Percentiles rank a stretch among this genome's conserved stretches.
These are phyloP conservation scores for Fusarium citri DNA, from an alignment of 2,329 filamentous ascomycete genomes.

Conservation along the genomic window DNA sequence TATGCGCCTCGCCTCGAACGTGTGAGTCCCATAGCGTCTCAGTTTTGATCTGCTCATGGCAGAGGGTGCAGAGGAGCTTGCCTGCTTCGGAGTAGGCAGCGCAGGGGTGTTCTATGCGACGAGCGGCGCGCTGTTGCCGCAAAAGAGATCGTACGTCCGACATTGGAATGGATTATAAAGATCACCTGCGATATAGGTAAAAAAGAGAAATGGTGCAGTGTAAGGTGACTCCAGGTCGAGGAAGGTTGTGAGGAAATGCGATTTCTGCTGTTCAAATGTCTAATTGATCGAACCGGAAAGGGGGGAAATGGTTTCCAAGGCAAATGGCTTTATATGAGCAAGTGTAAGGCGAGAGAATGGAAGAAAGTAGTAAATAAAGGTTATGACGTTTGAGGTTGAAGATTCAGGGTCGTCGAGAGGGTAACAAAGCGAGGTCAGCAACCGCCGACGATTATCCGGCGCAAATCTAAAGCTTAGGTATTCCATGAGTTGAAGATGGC, in stretches of 20 bases:
- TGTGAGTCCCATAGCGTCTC: conserved; percentile 77
- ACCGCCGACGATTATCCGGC: conserved; percentile 49
- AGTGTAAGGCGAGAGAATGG: conserved; percentile 2
- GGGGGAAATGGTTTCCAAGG: neutral
- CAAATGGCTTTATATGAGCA: neutral
- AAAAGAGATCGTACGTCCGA: conserved; percentile 83
- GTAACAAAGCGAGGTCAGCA: conserved; percentile 33
- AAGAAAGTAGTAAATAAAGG: conserved; percentile 13
- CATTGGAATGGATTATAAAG: conserved; percentile 61
- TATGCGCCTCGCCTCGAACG: conserved; percentile 60
- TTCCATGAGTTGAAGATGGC: neutral
- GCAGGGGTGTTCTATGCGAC: conserved; percentile 77
- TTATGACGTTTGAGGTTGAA: conserved; percentile 27
- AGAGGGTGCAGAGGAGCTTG: conserved; percentile 75
- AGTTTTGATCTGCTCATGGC: conserved; percentile 71
- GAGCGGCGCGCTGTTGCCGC: conserved; percentile 79
- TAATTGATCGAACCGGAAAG: conserved; percentile 3
- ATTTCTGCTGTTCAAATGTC: neutral
- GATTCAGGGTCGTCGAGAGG: conserved; percentile 25
- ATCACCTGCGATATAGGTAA: neutral
- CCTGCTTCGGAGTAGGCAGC: conserved; percentile 76
- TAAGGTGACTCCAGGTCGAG: conserved; percentile 21
- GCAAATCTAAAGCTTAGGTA: conserved; percentile 27
- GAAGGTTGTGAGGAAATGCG: neutral
- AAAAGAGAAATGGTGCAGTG: conserved; percentile 3